These are phyloP conservation scores for Diplodia corticola DNA, from an alignment of 2,329 filamentous ascomycete genomes.

Conservation along the genomic window DNA sequence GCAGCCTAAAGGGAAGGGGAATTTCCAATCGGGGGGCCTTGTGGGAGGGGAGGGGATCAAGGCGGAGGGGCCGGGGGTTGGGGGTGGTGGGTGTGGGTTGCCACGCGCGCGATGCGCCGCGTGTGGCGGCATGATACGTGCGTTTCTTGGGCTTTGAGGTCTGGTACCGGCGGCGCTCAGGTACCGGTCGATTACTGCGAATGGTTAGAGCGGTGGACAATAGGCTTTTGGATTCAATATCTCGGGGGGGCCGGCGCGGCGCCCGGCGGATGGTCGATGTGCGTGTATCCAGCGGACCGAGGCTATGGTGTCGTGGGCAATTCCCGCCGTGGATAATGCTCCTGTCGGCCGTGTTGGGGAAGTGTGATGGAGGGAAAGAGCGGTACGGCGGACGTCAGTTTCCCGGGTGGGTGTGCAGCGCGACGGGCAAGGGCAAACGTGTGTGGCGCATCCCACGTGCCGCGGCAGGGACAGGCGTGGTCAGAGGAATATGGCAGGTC, in stretches of 20 bases:
- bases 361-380: neutral
- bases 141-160: neutral
- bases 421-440: neutral
- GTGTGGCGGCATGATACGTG: neutral
- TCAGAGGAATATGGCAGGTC: neutral
- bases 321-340: neutral
- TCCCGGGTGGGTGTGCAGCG: neutral
- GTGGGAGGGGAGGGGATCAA: neutral
- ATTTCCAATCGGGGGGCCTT: neutral
- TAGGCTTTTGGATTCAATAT: neutral
- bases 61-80: neutral
- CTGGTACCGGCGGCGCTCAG: neutral
- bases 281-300: no score
- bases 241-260: neutral
- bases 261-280: neutral
- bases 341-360: no score
- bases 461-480: neutral
- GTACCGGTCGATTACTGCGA: neutral
- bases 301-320: no score
- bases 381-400: neutral
- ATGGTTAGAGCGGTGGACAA: neutral
- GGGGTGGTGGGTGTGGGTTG: neutral
- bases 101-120: neutral
- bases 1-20: neutral
- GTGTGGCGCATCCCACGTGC: constrained; percentile 6